These are phyloP conservation scores for Chaetoceros tenuissimus DNA, from an alignment of 108 stramenopile species.

Conservation along the genomic window DNA sequence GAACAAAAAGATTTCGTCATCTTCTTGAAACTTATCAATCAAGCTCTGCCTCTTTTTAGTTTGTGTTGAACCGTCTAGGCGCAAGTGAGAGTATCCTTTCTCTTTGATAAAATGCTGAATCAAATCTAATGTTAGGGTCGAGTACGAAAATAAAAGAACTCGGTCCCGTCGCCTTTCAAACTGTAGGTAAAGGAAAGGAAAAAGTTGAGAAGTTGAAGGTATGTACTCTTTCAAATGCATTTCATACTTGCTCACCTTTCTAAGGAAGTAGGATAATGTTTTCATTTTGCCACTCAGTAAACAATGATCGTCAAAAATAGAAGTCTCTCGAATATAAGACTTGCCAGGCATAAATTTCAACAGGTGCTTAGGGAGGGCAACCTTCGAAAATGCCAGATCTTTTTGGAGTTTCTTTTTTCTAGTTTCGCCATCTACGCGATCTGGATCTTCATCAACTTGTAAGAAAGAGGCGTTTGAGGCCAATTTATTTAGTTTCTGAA, in stretches of 20 bases:
- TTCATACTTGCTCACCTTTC: constrained; percentile 1
- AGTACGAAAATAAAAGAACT: constrained; percentile 87
- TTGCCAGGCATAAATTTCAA: constrained; percentile 45
- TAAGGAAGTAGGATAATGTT: constrained; percentile 33
- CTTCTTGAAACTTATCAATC: constrained; percentile 74
- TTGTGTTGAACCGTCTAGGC: constrained; percentile 86
- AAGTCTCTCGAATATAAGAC: constrained; percentile 41
- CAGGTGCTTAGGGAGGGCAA: constrained; percentile 53
- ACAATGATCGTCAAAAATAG: constrained; percentile 70
- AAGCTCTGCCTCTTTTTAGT: constrained; percentile 45
- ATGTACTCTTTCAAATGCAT: neutral
- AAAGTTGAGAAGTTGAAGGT: constrained; percentile 1
- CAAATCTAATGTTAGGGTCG: constrained; percentile 80
- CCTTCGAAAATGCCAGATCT: constrained; percentile 63
- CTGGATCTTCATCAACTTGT: constrained; percentile 42
- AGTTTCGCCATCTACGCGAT: constrained; percentile 4
- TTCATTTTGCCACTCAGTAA: constrained; percentile 76
- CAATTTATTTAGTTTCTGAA: constrained; percentile 56
- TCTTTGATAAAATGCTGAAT: constrained; percentile 61
- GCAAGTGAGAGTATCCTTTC: constrained; percentile 53
- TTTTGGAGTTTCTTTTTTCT: constrained; percentile 32
- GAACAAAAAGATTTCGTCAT: constrained; percentile 54
- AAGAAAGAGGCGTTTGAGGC: constrained; percentile 65
- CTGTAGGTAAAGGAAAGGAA: too few relatives aligned
- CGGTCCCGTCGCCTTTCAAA: constrained; percentile 35